Conservation (phyloP, 208 protist genomes). For the Lotmaria passim region DNA sequence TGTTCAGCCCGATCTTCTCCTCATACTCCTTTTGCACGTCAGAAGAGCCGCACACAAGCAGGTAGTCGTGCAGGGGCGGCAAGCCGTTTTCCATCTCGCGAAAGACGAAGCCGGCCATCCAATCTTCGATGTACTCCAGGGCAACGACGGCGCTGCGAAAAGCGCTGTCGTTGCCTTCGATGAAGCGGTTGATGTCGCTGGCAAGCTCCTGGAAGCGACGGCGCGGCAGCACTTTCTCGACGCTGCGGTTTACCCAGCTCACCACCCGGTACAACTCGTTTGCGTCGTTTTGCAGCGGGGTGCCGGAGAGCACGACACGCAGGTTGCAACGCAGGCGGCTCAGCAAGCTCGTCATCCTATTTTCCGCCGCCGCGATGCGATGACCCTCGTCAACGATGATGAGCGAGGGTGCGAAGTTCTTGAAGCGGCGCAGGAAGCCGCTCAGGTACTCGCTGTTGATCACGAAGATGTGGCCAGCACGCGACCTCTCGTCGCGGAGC, state of each 20-base stretch:
- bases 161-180: conserved; percentile 67
- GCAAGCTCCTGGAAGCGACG: conserved; percentile 62
- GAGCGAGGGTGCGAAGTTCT: conserved; percentile 63
- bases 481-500: conserved; percentile 20
- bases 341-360: conserved; percentile 64
- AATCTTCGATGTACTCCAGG: conserved; percentile 82
- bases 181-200: conserved; percentile 68
- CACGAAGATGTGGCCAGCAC: conserved; percentile 68
- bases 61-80: conserved; percentile 84
- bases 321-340: conserved; percentile 49
- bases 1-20: conserved; percentile 15
- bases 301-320: conserved; percentile 87
- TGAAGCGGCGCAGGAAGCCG: conserved; percentile 54
- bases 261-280: conserved; percentile 87
- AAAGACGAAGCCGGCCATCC: conserved; percentile 89
- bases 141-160: conserved; percentile 59
- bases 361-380: conserved; percentile 68
- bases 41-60: conserved; percentile 79
- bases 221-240: conserved; percentile 55
- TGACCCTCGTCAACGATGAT: conserved; percentile 91
- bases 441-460: conserved; percentile 78
- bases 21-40: conserved; percentile 47
- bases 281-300: conserved; percentile 89
- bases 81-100: conserved; percentile 81
- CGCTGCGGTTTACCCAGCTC: conserved; percentile 70